Conservation (phyloP, 768 basidiomycete genomes). For the Russula vinacea region DNA sequence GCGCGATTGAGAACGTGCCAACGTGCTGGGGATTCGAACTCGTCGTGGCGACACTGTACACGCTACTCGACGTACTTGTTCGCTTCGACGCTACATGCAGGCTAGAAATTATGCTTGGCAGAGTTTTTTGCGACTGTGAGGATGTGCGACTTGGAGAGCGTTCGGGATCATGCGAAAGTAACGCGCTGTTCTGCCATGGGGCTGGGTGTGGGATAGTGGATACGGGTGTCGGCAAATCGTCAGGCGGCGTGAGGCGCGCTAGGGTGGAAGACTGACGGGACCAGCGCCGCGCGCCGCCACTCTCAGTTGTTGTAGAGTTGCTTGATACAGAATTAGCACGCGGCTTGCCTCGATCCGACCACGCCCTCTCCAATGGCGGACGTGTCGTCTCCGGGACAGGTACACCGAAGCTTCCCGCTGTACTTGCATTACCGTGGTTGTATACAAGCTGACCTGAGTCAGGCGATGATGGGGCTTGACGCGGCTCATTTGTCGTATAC, state of each 20-base stretch:
- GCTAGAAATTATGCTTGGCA: conserved; percentile 25
- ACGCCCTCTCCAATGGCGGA: conserved; percentile 21
- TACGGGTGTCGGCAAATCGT: conserved; percentile 55
- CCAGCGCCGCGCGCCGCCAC: conserved; percentile 35
- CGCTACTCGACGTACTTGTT: conserved; percentile 43
- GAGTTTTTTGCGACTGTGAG: conserved; percentile 34
- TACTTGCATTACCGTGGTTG: conserved; percentile 37
- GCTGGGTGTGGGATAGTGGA: conserved; percentile 32
- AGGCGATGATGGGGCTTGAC: conserved; percentile 16
- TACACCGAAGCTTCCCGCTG: conserved; percentile 40
- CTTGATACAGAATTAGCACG: conserved; percentile 27
- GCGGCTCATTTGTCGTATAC: conserved; percentile 33
- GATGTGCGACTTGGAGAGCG: conserved; percentile 32
- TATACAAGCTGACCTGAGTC: conserved; percentile 30
- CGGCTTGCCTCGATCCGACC: conserved; percentile 29
- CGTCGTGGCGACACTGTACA: conserved; percentile 35
- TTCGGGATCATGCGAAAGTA: conserved; percentile 20
- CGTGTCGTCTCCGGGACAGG: conserved; percentile 12
- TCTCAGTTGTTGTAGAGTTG: conserved; percentile 18
- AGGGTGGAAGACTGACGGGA: conserved; percentile 42
- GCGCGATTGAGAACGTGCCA: conserved; percentile 28
- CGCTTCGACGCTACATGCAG: conserved; percentile 28
- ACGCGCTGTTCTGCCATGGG: conserved; percentile 28
- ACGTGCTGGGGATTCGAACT: conserved; percentile 40
- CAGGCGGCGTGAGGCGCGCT: conserved; percentile 54